Percentiles rank a stretch among this genome's conserved stretches.
phyloP scores from a whole-genome alignment of 192 early-diverging fungal species.

The Coemansia sp. region DNA sequence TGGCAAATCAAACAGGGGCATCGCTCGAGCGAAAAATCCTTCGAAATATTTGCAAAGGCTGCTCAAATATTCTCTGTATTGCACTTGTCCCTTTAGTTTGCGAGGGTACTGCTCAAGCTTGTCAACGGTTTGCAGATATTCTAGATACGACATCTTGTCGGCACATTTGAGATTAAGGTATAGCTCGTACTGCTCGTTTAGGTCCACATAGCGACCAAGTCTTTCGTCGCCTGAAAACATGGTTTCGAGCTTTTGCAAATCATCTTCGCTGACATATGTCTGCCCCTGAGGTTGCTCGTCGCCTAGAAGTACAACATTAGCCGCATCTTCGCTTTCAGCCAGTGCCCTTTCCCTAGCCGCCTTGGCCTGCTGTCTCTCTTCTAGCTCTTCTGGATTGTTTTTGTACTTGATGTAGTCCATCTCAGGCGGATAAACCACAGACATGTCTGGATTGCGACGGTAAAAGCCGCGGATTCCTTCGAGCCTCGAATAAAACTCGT shows the following conservation, averaged over 20 bases:
- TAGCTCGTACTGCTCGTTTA: conserved; percentile 74
- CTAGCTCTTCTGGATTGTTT: conserved; percentile 46
- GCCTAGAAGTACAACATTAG: background rate
- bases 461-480: conserved; percentile 80
- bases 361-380: conserved; percentile 49
- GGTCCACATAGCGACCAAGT: conserved; percentile 80
- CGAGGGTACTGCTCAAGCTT: conserved; percentile 21
- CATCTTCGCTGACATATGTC: conserved; percentile 50
- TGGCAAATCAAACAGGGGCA: conserved; percentile 73
- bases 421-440: conserved; percentile 76
- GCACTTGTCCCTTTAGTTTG: conserved; percentile 6
- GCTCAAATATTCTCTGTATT: conserved; percentile 46
- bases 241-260: conserved; percentile 61
- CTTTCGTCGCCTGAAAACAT: conserved; percentile 94
- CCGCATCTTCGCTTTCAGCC: conserved; percentile 11
- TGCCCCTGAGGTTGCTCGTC: conserved; percentile 11
- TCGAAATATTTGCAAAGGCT: conserved; percentile 69
- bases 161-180: conserved; percentile 76
- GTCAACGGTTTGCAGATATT: conserved; percentile 57
- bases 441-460: conserved; percentile 68
- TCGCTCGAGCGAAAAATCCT: conserved; percentile 68
- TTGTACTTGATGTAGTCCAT: conserved; percentile 67
- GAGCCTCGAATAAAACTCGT: conserved; percentile 84
- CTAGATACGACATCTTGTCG: conserved; percentile 55
- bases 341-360: conserved; percentile 22